Conservation (phyloP, 2,329 filamentous ascomycete species). For the Diaporthe aspalathi region DNA sequence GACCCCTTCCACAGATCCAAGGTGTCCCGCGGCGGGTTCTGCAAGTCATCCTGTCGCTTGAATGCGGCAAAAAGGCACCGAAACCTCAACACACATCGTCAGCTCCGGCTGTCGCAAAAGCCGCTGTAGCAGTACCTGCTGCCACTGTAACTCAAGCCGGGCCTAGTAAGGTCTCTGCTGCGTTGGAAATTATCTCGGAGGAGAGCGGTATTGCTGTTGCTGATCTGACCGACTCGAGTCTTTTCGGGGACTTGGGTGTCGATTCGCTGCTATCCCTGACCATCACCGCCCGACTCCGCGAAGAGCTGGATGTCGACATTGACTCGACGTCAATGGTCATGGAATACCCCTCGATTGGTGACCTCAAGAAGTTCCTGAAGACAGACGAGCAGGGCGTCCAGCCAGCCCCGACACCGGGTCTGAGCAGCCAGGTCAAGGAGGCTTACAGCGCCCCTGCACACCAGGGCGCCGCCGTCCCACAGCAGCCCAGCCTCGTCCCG, state of each 20-base stretch:
- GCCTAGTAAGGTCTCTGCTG: not conserved
- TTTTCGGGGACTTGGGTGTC: conserved; percentile 49
- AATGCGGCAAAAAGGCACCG: conserved; percentile 1
- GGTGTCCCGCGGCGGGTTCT: conserved; percentile 50
- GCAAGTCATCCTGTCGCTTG: conserved; percentile 45
- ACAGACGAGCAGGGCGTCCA: conserved; percentile 45
- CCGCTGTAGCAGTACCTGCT: not conserved
- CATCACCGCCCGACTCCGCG: conserved; percentile 47
- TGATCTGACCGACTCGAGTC: conserved; percentile 41
- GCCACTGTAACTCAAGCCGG: not conserved
- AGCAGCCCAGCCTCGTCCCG: not conserved
- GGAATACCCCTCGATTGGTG: conserved; percentile 44
- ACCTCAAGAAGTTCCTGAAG: conserved; percentile 13
- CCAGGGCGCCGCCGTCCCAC: not conserved
- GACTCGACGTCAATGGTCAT: conserved; percentile 44
- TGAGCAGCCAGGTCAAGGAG: conserved; percentile 54
- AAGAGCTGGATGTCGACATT: conserved; percentile 48
- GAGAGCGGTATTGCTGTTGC: conserved; percentile 17
- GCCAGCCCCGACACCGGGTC: conserved; percentile 41
- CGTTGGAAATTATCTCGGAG: conserved; percentile 23
- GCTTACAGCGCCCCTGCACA: conserved; percentile 52
- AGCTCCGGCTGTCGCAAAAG: not conserved
- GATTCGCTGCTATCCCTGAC: conserved; percentile 50
- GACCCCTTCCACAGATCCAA: conserved; percentile 52
- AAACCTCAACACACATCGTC: not conserved